Percentiles rank a stretch among this genome's conserved stretches.
phyloP scores from a whole-genome alignment of 257 asterid genomes.

The Solanum habrochaites region DNA sequence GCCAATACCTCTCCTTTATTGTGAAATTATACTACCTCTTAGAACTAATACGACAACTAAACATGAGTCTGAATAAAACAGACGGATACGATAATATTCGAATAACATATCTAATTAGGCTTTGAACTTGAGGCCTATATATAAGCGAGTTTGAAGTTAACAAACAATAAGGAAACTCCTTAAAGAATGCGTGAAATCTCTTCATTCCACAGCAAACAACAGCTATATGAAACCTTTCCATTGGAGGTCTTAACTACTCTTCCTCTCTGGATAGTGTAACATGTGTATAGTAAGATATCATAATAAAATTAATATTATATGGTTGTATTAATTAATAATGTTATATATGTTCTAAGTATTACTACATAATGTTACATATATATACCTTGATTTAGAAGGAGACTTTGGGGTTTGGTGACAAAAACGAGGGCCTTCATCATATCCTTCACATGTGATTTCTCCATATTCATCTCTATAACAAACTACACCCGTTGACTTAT shows the following conservation, averaged over 20 bases:
- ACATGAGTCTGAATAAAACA: not conserved
- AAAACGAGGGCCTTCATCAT: constrained; percentile 18
- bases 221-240: not conserved
- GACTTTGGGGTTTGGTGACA: not conserved
- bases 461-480: constrained; percentile 17
- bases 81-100: not conserved
- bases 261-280: not conserved
- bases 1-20: not conserved
- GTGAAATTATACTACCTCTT: not conserved
- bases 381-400: not conserved
- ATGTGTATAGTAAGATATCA: not conserved
- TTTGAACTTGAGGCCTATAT: not conserved
- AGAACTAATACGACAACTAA: not conserved
- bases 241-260: no score
- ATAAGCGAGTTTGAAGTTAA: not conserved
- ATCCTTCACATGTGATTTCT: constrained; percentile 17
- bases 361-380: not conserved
- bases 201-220: not conserved
- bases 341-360: not conserved
- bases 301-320: not conserved
- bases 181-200: not conserved
- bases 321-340: not conserved
- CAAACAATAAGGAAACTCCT: no score
- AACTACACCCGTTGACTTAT: constrained; percentile 9
- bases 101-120: not conserved